These are phyloP conservation scores for Candida tibetensis DNA, from an alignment of 805 yeast genomes.

Conservation along the genomic window DNA sequence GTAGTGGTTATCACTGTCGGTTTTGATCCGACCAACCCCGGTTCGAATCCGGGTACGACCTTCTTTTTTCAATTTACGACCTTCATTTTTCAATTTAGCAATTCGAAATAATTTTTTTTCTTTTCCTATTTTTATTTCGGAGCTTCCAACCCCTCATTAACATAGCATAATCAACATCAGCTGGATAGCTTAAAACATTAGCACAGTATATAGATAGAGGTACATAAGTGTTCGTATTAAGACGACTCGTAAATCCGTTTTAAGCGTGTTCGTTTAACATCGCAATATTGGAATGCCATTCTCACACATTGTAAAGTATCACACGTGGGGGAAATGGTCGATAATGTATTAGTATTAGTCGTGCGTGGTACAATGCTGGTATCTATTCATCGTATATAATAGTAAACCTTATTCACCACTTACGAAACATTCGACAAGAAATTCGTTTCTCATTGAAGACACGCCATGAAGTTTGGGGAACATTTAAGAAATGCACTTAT, in stretches of 20 bases:
- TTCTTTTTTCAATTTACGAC: constrained; percentile 18
- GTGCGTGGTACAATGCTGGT: not conserved
- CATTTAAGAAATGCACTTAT: constrained; percentile 85
- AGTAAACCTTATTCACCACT: not conserved
- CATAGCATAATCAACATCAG: too few species aligned
- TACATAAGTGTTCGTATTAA: too few species aligned
- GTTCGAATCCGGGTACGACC: constrained; percentile 87
- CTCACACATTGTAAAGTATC: not conserved
- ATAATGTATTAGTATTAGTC: not conserved
- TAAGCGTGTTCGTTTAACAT: too few species aligned
- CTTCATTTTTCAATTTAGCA: not conserved
- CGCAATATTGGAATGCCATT: too few species aligned
- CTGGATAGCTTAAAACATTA: too few species aligned
- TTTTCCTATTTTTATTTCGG: too few species aligned
- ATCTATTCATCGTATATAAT: not conserved
- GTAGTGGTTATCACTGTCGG: constrained; percentile 82
- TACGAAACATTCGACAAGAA: not conserved
- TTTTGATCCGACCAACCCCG: constrained; percentile 81
- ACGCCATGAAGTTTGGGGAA: constrained; percentile 89
- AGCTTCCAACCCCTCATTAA: too few species aligned
- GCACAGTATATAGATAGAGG: too few species aligned
- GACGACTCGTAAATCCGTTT: too few species aligned
- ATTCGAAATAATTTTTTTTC: not conserved
- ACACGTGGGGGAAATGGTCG: not conserved
- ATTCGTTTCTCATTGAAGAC: not conserved